Evolutionary conservation across 768 basidiomycete species (phyloP).

Genomic region (Naganishia vaughanmartiniae): DNA sequence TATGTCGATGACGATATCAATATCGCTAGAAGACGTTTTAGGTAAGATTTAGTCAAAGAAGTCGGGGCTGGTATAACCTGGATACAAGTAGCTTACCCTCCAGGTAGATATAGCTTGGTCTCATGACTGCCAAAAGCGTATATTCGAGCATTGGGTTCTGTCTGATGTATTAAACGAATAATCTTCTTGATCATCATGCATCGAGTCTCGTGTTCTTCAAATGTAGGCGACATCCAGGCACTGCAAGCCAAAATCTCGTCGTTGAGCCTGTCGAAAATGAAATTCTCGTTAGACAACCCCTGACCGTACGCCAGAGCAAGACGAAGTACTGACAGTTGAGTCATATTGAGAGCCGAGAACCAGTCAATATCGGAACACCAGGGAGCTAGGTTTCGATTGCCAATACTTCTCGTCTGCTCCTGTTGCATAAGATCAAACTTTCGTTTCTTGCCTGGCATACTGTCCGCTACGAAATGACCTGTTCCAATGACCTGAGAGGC

Average conservation of each 20-base stretch:
- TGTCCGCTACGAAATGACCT: neutral
- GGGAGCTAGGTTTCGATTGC: conserved; percentile 55
- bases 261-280: conserved; percentile 61
- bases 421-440: conserved; percentile 28
- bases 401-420: conserved; percentile 58
- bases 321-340: conserved; percentile 10
- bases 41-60: conserved; percentile 13
- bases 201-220: conserved; percentile 62
- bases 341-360: conserved; percentile 39
- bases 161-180: conserved; percentile 61
- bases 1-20: conserved; percentile 74
- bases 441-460: conserved; percentile 21
- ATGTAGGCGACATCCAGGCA: conserved; percentile 80
- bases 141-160: conserved; percentile 76
- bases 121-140: conserved; percentile 88
- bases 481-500: neutral
- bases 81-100: conserved; percentile 64
- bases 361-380: conserved; percentile 73
- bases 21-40: conserved; percentile 63
- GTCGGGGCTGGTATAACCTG: neutral
- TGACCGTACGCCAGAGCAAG: neutral
- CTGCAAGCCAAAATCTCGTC: conserved; percentile 81
- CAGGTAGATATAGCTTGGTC: conserved; percentile 88
- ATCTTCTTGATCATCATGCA: conserved; percentile 64
- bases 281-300: neutral